phyloP scores from a whole-genome alignment of 139 green algal genomes.

The Astrephomene gubernaculifera region DNA sequence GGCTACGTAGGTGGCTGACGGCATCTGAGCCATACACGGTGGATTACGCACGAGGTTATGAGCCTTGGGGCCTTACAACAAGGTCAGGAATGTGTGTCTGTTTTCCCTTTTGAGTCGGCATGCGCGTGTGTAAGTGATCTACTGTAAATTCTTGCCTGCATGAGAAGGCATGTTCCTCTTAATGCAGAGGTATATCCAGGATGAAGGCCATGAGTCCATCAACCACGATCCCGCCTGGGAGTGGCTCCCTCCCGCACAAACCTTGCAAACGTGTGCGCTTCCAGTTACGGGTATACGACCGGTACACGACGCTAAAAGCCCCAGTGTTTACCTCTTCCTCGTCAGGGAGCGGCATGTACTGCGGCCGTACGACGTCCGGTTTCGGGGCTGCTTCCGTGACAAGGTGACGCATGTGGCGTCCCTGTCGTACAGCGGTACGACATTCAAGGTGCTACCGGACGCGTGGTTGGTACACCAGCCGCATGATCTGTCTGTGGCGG shows the following conservation, averaged over 20 bases:
- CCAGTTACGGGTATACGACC: not conserved
- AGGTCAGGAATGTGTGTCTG: too few relatives aligned
- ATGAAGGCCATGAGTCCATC: too few relatives aligned
- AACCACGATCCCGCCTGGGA: too few relatives aligned
- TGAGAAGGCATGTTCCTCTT: too few relatives aligned
- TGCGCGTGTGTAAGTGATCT: too few relatives aligned
- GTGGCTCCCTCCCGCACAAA: not conserved
- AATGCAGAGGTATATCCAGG: too few relatives aligned
- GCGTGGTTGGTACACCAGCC: conserved; percentile 32
- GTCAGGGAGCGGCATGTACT: not conserved
- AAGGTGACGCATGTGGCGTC: conserved; percentile 35
- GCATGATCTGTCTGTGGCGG: conserved; percentile 1
- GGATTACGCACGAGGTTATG: not conserved
- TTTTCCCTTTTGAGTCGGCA: too few relatives aligned
- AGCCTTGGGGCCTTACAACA: conserved; percentile 14
- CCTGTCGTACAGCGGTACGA: not conserved
- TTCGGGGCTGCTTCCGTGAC: conserved; percentile 38
- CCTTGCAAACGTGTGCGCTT: not conserved
- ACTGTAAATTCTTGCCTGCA: too few relatives aligned
- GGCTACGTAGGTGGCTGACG: not conserved
- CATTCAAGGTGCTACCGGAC: conserved; percentile 6
- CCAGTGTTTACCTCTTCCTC: not conserved
- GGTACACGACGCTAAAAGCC: not conserved
- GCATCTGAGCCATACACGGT: not conserved
- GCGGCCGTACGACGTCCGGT: conserved; percentile 16